These are phyloP conservation scores for Quercus cerris DNA, from an alignment of 306 rosid genomes.

Conservation along the genomic window DNA sequence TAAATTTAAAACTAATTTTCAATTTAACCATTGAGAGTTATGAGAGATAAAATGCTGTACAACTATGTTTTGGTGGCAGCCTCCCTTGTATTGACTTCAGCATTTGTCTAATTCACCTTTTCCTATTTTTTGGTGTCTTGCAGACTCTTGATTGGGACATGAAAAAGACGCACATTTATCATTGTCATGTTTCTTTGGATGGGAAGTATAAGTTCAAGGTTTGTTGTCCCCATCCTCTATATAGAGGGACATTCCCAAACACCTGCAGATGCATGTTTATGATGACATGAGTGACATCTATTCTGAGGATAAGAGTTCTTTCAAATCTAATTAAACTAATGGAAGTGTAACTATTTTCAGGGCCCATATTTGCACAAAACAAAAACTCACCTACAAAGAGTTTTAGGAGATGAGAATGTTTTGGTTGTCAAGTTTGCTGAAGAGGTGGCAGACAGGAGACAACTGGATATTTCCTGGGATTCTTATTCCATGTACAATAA, in stretches of 20 bases:
- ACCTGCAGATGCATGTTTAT: neutral
- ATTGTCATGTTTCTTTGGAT: slow-evolving; percentile 50
- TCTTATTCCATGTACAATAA: slow-evolving; percentile 30
- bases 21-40: neutral
- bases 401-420: slow-evolving; percentile 67
- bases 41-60: neutral
- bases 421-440: slow-evolving; percentile 62
- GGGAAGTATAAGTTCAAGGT: slow-evolving; percentile 74
- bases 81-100: neutral
- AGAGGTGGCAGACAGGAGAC: neutral
- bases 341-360: slow-evolving; percentile 28
- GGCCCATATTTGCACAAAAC: slow-evolving; percentile 52
- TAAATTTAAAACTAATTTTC: neutral
- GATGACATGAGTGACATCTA: neutral
- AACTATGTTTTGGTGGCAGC: neutral
- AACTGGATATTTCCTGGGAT: neutral
- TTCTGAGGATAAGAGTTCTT: neutral
- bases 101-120: neutral
- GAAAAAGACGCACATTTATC: slow-evolving; percentile 41
- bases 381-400: slow-evolving; percentile 64
- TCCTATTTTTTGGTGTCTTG: slow-evolving; percentile 19
- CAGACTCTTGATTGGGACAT: slow-evolving; percentile 69
- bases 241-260: neutral
- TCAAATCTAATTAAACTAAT: neutral
- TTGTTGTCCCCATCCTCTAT: slow-evolving; percentile 9